These are phyloP conservation scores for Fusarium albosuccineum DNA, from an alignment of 2,329 filamentous ascomycete species.

Conservation along the genomic window DNA sequence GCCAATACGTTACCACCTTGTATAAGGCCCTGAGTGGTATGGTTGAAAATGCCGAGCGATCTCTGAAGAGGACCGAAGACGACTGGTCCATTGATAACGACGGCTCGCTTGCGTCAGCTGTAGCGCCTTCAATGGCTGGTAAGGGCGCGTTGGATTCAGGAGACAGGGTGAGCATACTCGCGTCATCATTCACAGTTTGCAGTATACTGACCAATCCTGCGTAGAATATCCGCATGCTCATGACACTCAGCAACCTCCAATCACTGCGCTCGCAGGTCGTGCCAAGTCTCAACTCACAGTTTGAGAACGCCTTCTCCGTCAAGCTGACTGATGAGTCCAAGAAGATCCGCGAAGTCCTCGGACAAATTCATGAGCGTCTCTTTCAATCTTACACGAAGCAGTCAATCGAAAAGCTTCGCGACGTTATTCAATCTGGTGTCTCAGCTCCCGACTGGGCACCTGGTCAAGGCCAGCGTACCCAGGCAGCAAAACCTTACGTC, in stretches of 20 bases:
- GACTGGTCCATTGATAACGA: constrained; percentile 68
- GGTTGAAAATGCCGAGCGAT: constrained; percentile 93
- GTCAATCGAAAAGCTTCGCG: constrained; percentile 74
- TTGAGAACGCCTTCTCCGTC: constrained; percentile 93
- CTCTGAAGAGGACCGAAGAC: constrained; percentile 73
- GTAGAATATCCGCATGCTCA: constrained; percentile 90
- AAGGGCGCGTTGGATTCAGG: constrained; percentile 66
- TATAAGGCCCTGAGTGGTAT: constrained; percentile 96
- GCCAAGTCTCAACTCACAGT: constrained; percentile 89
- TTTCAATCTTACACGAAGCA: constrained; percentile 94
- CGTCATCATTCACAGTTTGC: too few relatives aligned
- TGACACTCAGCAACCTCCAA: constrained; percentile 93
- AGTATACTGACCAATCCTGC: constrained; percentile 43
- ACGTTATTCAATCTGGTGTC: constrained; percentile 81
- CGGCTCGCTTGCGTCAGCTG: constrained; percentile 52
- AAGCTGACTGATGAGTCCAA: constrained; percentile 94
- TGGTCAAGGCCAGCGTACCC: constrained; percentile 67
- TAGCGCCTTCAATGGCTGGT: constrained; percentile 54
- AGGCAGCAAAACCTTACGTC: constrained; percentile 86
- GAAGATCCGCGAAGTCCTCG: constrained; percentile 89
- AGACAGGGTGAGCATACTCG: constrained; percentile 63
- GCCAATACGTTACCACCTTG: constrained; percentile 91
- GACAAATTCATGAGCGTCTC: constrained; percentile 89
- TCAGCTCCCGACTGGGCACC: constrained; percentile 79
- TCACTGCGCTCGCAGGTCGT: constrained; percentile 85